Evolutionary conservation across 176 grass and related monocot genomes (phyloP), one percentile per base, ranked within the genome.

Genomic region (Microstegium vimineum): DNA sequence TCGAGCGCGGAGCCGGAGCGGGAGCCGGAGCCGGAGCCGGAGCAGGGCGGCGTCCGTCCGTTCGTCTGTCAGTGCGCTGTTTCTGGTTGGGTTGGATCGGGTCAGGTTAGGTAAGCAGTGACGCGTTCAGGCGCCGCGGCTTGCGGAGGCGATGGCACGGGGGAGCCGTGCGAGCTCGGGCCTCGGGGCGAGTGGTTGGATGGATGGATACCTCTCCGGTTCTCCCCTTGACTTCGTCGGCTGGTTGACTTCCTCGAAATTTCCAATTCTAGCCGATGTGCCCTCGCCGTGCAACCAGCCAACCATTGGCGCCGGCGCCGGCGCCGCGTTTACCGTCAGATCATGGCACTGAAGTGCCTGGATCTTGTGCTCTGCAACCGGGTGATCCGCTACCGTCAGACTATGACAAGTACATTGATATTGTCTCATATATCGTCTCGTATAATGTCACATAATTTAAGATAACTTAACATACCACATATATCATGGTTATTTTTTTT

Each of bases 61-160:
- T n/a, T n/a, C n/a, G 40, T 28, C 4, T 32, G 56, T 81, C 77
- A 84, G 64, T 76, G 76, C 66, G 78, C 35, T 56, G 36, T 8
- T 8, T 46, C 40, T 25, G 36, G 33, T 76, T 66, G 74, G 43
- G 71, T 51, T 12, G 23, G 28, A 47, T 9, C 27, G 32, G 34
- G 49, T 60, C 46, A 20, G 65, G 74, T 74, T 90, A 74, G 60
- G 79, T 86, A 90, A 86, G 84, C 88, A 49, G 74, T 86, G 84
- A 83, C 88, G 88, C 73, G 73, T 80, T 54, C 32, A 8, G 43
- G 45, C 43, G 78, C 63, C 63, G 31, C 63, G 45, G 61, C 76
- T 47, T 46, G 76, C 31, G 75, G 45, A 23, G 7, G 18, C 64
- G 64, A 36, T 59, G 23, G 33, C 13, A 20, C 8, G 8, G 8